Evolutionary conservation across 1,139 yeast genomes (phyloP), one percentile per base, ranked within the genome.

Genomic region (Zygosaccharomyces sapae): DNA sequence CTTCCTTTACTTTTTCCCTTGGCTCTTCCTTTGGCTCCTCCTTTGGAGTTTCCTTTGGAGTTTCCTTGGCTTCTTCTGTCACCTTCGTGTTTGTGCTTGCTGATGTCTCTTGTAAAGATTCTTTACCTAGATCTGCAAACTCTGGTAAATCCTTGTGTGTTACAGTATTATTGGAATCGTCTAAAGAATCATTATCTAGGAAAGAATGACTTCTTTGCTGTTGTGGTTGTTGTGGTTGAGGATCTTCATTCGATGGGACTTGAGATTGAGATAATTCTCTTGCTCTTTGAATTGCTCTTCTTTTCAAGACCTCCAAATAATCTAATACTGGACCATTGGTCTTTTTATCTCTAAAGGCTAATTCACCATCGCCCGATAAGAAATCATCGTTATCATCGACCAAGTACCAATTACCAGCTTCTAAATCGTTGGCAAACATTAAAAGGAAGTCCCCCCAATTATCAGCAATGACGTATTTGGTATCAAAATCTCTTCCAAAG

Each of bases 401-500:
- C 35, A 87, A 70, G 38, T 74, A 77, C 80, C 86, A 86, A 61
- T 83, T 81, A 10, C 94, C 94, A 46, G 70, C 72, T 63, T 87
- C 95, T 50, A 88, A 73, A 63, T 89, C 96, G 57, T 86, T 86
- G 24, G 94, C 96, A 67, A 86, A 86, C 30, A 77, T 74, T 47
- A 88, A 71, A 45, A 88, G 68, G 63, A 88, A 89, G 55, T 85
- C 89, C 30, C 95, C 96, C 85, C 94, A 89, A 49, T 81, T 83
- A 43, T 82, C 80, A 13, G 96, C 89, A 24, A 88, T 70, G 41
- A 69, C 86, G 64, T 76, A 86, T 65, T 88, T 88, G 38, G 84
- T 77, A 67, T 88, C 97, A 61, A 84, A 87, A 50, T 90, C 97
- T 58, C 95, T 78, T 35, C 97, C 97, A 67, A 87, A 89, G 45